Conservation (phyloP, 2,329 filamentous ascomycete species). For the Massarina eburnea region DNA sequence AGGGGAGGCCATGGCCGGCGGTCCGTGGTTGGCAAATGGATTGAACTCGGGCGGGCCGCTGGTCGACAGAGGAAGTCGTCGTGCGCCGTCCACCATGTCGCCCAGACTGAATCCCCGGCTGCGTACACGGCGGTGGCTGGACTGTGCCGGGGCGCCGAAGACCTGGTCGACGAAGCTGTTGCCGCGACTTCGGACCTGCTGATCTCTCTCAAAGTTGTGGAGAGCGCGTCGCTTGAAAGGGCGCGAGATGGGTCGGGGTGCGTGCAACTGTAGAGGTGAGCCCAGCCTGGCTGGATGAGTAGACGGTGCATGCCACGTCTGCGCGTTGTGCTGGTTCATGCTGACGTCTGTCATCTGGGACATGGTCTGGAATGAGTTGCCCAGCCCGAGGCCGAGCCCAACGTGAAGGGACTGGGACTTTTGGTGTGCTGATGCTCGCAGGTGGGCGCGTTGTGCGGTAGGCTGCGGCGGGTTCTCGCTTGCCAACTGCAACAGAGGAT, state of each 20-base stretch:
- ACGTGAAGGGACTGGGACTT: slow-evolving; percentile 55
- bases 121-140: slow-evolving; percentile 58
- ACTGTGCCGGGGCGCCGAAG: slow-evolving; percentile 51
- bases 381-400: slow-evolving; percentile 47
- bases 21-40: slow-evolving; percentile 25
- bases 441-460: slow-evolving; percentile 45
- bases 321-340: slow-evolving; percentile 30
- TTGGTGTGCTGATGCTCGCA: slow-evolving; percentile 53
- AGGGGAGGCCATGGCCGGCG: slow-evolving; percentile 28
- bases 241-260: slow-evolving; percentile 53
- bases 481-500: slow-evolving; percentile 50
- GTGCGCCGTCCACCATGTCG: slow-evolving; percentile 54
- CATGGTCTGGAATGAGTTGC: slow-evolving; percentile 47
- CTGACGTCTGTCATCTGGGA: slow-evolving; percentile 28
- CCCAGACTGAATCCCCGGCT: slow-evolving; percentile 64
- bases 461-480: slow-evolving; percentile 38
- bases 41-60: slow-evolving; percentile 47
- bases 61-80: slow-evolving; percentile 57
- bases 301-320: slow-evolving; percentile 38
- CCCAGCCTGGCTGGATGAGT: slow-evolving; percentile 39
- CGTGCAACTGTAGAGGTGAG: slow-evolving; percentile 59
- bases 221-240: slow-evolving; percentile 61
- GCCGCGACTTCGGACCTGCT: slow-evolving; percentile 40
- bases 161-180: slow-evolving; percentile 49
- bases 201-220: slow-evolving; percentile 55